Conservation (phyloP, 495 filamentous ascomycete genomes). For the Parathielavia appendiculata region DNA sequence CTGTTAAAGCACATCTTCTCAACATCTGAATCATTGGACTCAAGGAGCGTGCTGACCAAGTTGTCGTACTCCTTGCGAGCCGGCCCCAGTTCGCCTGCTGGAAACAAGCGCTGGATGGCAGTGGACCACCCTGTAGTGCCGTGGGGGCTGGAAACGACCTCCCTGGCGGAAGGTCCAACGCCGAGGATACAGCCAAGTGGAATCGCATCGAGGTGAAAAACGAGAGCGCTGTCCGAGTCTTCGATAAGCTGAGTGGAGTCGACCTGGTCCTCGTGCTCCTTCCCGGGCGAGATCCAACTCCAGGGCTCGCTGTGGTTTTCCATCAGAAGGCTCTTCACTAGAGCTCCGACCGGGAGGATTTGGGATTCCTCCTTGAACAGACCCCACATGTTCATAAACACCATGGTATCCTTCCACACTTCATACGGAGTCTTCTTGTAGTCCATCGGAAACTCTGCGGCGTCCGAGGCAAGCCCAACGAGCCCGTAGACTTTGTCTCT, state of each 20-base stretch:
- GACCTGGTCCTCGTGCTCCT: background rate
- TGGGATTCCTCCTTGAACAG: constrained; percentile 1
- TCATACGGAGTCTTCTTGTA: constrained; percentile 14
- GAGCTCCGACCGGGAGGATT: background rate
- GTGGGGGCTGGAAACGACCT: background rate
- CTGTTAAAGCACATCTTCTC: constrained; percentile 3
- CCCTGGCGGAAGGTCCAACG: constrained; percentile 1
- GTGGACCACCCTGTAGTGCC: background rate
- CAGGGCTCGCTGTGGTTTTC: background rate
- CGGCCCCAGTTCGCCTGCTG: background rate
- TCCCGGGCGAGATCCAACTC: background rate
- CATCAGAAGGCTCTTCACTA: background rate
- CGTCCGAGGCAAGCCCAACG: constrained; percentile 13
- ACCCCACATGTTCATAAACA: background rate
- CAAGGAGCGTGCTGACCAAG: background rate
- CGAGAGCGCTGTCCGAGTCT: background rate
- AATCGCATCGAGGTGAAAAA: background rate
- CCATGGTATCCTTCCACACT: constrained; percentile 17
- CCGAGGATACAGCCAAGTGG: background rate
- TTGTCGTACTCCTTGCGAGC: background rate
- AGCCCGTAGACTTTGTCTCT: constrained; percentile 18
- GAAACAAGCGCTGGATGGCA: background rate
- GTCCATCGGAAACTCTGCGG: constrained; percentile 14
- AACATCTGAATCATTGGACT: background rate
- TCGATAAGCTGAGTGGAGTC: background rate